phyloP scores from a whole-genome alignment of 2,329 filamentous ascomycete genomes.

The Escovopsis sp. region DNA sequence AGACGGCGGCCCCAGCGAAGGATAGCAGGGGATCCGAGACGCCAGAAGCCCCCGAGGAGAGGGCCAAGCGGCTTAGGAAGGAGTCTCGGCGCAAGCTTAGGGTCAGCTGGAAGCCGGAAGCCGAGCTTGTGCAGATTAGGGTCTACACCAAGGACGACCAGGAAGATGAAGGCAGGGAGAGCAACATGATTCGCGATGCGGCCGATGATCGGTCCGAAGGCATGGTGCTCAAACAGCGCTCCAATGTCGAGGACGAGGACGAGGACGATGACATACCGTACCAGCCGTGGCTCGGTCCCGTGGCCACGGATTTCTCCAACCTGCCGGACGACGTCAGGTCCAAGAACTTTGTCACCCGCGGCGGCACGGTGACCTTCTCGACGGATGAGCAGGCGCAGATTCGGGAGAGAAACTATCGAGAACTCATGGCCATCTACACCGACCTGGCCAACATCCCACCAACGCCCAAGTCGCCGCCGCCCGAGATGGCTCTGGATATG shows the following conservation, averaged over 20 bases:
- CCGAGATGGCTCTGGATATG: conserved; percentile 14
- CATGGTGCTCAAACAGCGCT: conserved; percentile 47
- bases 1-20: conserved; percentile 30
- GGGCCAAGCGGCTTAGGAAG: conserved; percentile 52
- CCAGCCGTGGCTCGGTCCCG: conserved; percentile 35
- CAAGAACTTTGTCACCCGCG: conserved; percentile 37
- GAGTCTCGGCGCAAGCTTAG: conserved; percentile 54
- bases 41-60: conserved; percentile 53
- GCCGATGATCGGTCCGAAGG: conserved; percentile 60
- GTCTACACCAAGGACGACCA: conserved; percentile 57
- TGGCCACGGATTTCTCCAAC: conserved; percentile 28
- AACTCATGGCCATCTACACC: conserved; percentile 46
- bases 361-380: conserved; percentile 32
- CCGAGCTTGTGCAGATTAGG: conserved; percentile 49
- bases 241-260: conserved; percentile 33
- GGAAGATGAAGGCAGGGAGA: conserved; percentile 52
- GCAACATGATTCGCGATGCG: conserved; percentile 55
- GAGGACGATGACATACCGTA: conserved; percentile 42
- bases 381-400: conserved; percentile 42
- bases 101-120: conserved; percentile 55
- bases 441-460: conserved; percentile 38
- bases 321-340: conserved; percentile 30
- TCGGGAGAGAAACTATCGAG: conserved; percentile 39
- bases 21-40: conserved; percentile 32
- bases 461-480: conserved; percentile 37